These are phyloP conservation scores for Dothidotthia symphoricarpi DNA, from an alignment of 2,329 filamentous ascomycete genomes.

Conservation along the genomic window DNA sequence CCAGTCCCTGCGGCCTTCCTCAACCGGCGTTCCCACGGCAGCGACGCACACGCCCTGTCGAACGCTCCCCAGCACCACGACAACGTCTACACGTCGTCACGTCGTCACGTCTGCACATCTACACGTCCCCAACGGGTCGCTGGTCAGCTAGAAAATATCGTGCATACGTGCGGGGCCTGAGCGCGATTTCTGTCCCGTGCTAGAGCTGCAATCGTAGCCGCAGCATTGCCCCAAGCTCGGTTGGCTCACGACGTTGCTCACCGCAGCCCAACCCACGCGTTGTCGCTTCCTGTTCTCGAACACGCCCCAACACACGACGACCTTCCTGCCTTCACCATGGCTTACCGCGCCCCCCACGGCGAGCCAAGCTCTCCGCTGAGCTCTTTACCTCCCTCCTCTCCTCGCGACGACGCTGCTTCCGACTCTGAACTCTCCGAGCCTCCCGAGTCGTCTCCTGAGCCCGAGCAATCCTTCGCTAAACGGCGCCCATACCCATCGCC, in stretches of 20 bases:
- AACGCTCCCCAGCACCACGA: slow-evolving; percentile 1
- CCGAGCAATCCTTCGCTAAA: slow-evolving; percentile 23
- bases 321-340: slow-evolving; percentile 29
- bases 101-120: not conserved
- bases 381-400: slow-evolving; percentile 39
- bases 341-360: slow-evolving; percentile 13
- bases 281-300: slow-evolving; percentile 15
- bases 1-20: slow-evolving; percentile 14
- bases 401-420: slow-evolving; percentile 25
- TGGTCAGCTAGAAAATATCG: too few species aligned
- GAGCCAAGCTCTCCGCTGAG: slow-evolving; percentile 43
- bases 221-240: slow-evolving; percentile 7
- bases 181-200: not conserved
- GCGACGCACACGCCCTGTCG: slow-evolving; percentile 10
- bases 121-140: not conserved
- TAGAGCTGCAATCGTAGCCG: slow-evolving; percentile 6
- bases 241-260: slow-evolving; percentile 7
- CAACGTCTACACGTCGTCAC: not conserved
- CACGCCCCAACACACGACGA: slow-evolving; percentile 4
- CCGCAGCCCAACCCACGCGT: slow-evolving; percentile 9
- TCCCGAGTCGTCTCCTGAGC: slow-evolving; percentile 19
- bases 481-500: slow-evolving; percentile 19
- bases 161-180: too few species aligned
- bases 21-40: slow-evolving; percentile 20
- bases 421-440: slow-evolving; percentile 33